Conservation (phyloP, 73 alveolate species). For the Vitrella brassicaformis region DNA sequence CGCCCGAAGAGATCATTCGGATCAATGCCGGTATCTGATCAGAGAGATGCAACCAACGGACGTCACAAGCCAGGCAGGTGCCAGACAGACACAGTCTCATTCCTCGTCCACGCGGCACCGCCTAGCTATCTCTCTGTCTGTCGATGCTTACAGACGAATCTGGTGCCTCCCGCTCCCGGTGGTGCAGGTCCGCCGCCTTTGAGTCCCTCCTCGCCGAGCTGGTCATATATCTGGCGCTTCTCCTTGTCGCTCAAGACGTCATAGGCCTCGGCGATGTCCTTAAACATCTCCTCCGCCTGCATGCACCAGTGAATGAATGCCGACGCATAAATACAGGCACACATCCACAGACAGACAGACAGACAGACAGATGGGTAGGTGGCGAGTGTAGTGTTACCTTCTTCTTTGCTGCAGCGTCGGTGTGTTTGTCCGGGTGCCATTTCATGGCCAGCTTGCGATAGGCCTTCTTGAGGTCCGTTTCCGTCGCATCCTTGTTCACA, state of each 20-base stretch:
- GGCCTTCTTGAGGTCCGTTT: constrained; percentile 2
- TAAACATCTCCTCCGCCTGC: constrained; percentile 4
- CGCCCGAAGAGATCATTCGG: neutral
- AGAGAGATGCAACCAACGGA: neutral
- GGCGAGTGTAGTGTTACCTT: constrained; percentile 33
- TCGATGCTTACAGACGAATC: too few relatives aligned
- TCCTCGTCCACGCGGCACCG: too few relatives aligned
- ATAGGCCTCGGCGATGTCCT: constrained; percentile 11
- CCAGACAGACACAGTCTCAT: too few relatives aligned
- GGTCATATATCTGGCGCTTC: constrained; percentile 2
- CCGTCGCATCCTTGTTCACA: neutral
- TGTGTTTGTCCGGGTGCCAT: constrained; percentile 44
- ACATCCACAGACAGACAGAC: neutral
- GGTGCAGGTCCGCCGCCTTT: too few relatives aligned
- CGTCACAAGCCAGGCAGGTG: too few relatives aligned
- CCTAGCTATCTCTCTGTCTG: too few relatives aligned
- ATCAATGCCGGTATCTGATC: neutral
- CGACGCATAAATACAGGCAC: neutral
- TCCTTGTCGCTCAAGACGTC: constrained; percentile 1
- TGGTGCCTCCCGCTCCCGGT: neutral
- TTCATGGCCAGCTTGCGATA: constrained; percentile 5
- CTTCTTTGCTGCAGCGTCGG: constrained; percentile 47
- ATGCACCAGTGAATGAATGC: neutral
- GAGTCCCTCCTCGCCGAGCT: constrained; percentile 5
- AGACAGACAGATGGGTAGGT: neutral